A percentile compares a stretch with the other conserved stretches of the same genome.
Evolutionary conservation across 225 moss, liverwort and hornwort species (phyloP).

Genomic region (Polytrichum commune): DNA sequence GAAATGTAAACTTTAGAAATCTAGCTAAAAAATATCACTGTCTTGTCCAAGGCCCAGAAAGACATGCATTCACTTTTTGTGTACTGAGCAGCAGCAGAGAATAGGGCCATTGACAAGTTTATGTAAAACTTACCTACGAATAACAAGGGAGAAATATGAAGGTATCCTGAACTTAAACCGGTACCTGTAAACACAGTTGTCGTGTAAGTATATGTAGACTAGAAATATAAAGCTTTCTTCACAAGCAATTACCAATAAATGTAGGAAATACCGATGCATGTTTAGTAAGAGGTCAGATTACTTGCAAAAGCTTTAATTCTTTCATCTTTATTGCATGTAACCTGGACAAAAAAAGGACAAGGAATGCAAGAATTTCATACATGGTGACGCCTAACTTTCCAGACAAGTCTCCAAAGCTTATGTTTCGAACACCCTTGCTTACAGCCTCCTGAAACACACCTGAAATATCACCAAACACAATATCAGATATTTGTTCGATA

Average conservation of each 20-base stretch:
- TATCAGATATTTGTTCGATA: too few relatives aligned
- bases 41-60: too few relatives aligned
- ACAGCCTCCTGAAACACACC: constrained; percentile 92
- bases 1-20: too few relatives aligned
- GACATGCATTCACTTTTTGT: too few relatives aligned
- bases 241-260: too few relatives aligned
- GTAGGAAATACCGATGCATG: too few relatives aligned
- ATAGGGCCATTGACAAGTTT: too few relatives aligned
- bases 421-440: constrained; percentile 92
- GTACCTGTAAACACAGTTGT: constrained; percentile 57
- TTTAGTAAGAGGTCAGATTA: too few relatives aligned
- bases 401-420: constrained; percentile 95
- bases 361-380: constrained; percentile 34
- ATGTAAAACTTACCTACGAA: constrained; percentile 62
- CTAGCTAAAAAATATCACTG: neutral
- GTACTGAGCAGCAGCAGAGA: too few relatives aligned
- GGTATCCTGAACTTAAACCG: constrained; percentile 87
- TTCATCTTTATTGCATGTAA: too few relatives aligned
- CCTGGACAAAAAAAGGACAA: neutral
- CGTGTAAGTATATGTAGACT: neutral
- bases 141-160: constrained; percentile 92
- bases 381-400: constrained; percentile 88
- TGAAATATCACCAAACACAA: constrained; percentile 17
- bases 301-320: too few relatives aligned
- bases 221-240: too few relatives aligned